These are phyloP conservation scores for Gilbertella persicaria DNA, from an alignment of 371 early-diverging fungal species.

Conservation along the genomic window DNA sequence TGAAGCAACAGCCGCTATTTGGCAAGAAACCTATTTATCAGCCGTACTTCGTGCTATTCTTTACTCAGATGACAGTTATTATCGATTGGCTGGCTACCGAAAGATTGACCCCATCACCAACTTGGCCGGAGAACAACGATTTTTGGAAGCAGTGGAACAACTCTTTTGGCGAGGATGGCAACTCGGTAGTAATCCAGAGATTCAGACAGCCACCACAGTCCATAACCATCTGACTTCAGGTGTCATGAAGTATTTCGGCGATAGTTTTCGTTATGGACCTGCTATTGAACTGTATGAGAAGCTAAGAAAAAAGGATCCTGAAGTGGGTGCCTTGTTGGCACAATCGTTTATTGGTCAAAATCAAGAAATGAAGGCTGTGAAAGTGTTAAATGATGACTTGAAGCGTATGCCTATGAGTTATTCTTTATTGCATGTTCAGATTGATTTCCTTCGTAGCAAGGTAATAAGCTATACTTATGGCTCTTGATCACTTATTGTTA, in stretches of 20 bases:
- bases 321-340: slow-evolving; percentile 86
- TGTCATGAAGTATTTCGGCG: slow-evolving; percentile 83
- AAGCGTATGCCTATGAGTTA: slow-evolving; percentile 81
- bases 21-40: slow-evolving; percentile 90
- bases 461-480: slow-evolving; percentile 27
- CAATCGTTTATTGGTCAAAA: slow-evolving; percentile 77
- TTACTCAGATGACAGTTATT: slow-evolving; percentile 81
- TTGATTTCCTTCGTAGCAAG: slow-evolving; percentile 82
- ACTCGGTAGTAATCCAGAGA: slow-evolving; percentile 88
- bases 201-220: slow-evolving; percentile 86
- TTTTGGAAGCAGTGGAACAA: slow-evolving; percentile 80
- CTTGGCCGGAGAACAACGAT: slow-evolving; percentile 70
- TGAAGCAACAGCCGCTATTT: slow-evolving; percentile 78
- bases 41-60: slow-evolving; percentile 87
- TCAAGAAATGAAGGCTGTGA: slow-evolving; percentile 89
- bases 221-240: slow-evolving; percentile 85
- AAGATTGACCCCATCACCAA: slow-evolving; percentile 84
- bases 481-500: not conserved
- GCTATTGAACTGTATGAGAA: slow-evolving; percentile 82
- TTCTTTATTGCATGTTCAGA: slow-evolving; percentile 83
- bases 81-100: slow-evolving; percentile 78
- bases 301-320: slow-evolving; percentile 81
- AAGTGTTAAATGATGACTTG: slow-evolving; percentile 80
- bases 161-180: slow-evolving; percentile 91
- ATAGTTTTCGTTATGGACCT: slow-evolving; percentile 76